A percentile compares a stretch with the other conserved stretches of the same genome.
phyloP scores from a whole-genome alignment of 257 asterid species.

The Plantago ovata region DNA sequence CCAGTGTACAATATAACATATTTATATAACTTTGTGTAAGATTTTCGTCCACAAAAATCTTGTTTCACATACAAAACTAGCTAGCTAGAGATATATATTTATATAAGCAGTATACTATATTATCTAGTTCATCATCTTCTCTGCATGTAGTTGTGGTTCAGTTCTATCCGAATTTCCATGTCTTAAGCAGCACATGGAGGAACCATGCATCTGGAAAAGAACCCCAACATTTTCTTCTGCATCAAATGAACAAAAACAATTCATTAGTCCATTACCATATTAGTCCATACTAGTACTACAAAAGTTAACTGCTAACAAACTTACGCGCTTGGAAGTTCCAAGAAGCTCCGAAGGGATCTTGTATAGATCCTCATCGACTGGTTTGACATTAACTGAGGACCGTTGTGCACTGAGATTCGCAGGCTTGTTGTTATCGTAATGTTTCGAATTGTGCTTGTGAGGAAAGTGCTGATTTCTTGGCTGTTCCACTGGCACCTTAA shows the following conservation, averaged over 20 bases:
- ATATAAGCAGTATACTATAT: background rate
- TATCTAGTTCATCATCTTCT: background rate
- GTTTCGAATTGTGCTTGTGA: slow-evolving; percentile 26
- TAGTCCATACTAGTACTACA: background rate
- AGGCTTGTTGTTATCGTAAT: slow-evolving; percentile 19
- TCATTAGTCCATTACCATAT: background rate
- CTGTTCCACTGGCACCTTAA: slow-evolving; percentile 32
- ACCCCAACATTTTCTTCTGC: slow-evolving; percentile 83
- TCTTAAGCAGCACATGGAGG: slow-evolving; percentile 69
- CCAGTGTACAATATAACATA: too few relatives aligned
- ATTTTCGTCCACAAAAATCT: too few relatives aligned
- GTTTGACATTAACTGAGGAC: slow-evolving; percentile 37
- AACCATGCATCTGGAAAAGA: slow-evolving; percentile 81
- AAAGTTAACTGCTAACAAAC: slow-evolving; percentile 12
- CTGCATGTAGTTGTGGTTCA: background rate
- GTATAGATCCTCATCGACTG: slow-evolving; percentile 95
- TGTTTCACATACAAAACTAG: too few relatives aligned
- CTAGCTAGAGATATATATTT: too few relatives aligned
- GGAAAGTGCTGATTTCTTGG: slow-evolving; percentile 25
- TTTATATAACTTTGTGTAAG: too few relatives aligned
- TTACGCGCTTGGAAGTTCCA: slow-evolving; percentile 51
- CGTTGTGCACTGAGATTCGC: slow-evolving; percentile 11
- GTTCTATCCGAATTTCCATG: background rate
- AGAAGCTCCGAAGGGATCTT: slow-evolving; percentile 71
- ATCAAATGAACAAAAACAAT: slow-evolving; percentile 1